Evolutionary conservation across 2,329 filamentous ascomycete species (phyloP), one percentile per base, ranked within the genome.

Genomic region (Sphaerostilbella broomeana): DNA sequence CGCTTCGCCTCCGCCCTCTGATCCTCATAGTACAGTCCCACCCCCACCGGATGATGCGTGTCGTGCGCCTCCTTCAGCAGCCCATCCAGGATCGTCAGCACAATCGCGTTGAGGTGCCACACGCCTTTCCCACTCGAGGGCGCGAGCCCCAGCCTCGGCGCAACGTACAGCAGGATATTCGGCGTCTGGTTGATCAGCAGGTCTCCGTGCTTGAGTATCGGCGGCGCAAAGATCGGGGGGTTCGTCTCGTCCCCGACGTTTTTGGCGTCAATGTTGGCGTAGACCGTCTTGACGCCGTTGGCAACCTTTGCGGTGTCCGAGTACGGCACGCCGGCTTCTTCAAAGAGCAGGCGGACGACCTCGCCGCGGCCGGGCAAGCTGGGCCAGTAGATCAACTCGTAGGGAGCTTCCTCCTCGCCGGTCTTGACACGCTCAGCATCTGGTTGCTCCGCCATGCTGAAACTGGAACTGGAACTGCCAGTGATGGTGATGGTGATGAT

Each of bases 51-150:
- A 53, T 90, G 85, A 56, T 90, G 85, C 18, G 76, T 79, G 51
- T 89, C 82, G 55, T 89, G 85, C 1, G 77, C 59, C 62, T 89
- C 85, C 48, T 81, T 79, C 52, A 75, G 75, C 32, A 89, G 59
- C 1, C 74, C 74, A 51, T 90, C 85, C 13, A 89, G 61, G 2
- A 82, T 79, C 3, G 84, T 88, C 43, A 88, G 60, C 0, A 72
- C 68, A 19, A 88, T 69, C 33, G 68, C 69, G 42, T 85, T 78
- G 45, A 86, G 65, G 40, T 73, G 69, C 46, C 73, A 80, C 31
- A 73, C 58, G 4, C 65, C 69, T 4, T 60, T 55, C 2, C 57
- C 59, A 13, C 58, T 47, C 2, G 64, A 62, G 2, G 67, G 63
- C 1, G 68, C 70, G 1, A 87, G 67, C 0, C 72, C 75, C 0